These are phyloP conservation scores for Chaetomiaceae sp. DNA, from an alignment of 2,329 filamentous ascomycete species.

Conservation along the genomic window DNA sequence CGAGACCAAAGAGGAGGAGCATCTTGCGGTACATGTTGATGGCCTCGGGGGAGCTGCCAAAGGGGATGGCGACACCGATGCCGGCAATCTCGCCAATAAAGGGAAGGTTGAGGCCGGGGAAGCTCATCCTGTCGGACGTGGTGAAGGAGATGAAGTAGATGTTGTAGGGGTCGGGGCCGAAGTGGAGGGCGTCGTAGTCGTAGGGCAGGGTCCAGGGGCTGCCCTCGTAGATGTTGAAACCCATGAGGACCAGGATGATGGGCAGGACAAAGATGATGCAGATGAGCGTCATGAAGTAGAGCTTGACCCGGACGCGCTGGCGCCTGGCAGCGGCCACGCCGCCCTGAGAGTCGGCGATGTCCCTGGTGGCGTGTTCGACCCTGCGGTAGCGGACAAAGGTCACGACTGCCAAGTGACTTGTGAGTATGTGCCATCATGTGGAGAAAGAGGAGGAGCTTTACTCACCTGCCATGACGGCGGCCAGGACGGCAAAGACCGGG, in stretches of 20 bases:
- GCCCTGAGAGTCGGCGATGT: constrained; percentile 37
- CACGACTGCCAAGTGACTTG: constrained; percentile 36
- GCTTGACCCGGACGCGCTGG: constrained; percentile 46
- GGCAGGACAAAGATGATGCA: constrained; percentile 51
- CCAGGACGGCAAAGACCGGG: constrained; percentile 40
- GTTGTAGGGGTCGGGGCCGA: constrained; percentile 34
- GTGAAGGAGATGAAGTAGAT: constrained; percentile 47
- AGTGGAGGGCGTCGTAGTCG: constrained; percentile 41
- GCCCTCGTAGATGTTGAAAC: constrained; percentile 37
- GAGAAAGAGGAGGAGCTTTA: constrained; percentile 7
- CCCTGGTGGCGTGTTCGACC: constrained; percentile 39
- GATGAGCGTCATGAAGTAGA: constrained; percentile 52
- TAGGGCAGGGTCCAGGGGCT: constrained; percentile 34
- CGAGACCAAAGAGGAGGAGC: constrained; percentile 40
- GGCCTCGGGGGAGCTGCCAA: constrained; percentile 52
- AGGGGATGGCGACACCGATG: constrained; percentile 49
- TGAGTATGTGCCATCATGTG: background rate
- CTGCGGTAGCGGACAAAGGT: constrained; percentile 46
- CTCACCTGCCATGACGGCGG: constrained; percentile 48
- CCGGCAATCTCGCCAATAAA: constrained; percentile 48
- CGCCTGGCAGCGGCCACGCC: constrained; percentile 39
- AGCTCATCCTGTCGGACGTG: constrained; percentile 38
- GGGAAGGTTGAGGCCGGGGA: constrained; percentile 40
- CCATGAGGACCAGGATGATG: constrained; percentile 39
- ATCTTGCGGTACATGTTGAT: constrained; percentile 44